Evolutionary conservation across 352 stramenopile species (phyloP).

Genomic region (Phytophthora palmivora): DNA sequence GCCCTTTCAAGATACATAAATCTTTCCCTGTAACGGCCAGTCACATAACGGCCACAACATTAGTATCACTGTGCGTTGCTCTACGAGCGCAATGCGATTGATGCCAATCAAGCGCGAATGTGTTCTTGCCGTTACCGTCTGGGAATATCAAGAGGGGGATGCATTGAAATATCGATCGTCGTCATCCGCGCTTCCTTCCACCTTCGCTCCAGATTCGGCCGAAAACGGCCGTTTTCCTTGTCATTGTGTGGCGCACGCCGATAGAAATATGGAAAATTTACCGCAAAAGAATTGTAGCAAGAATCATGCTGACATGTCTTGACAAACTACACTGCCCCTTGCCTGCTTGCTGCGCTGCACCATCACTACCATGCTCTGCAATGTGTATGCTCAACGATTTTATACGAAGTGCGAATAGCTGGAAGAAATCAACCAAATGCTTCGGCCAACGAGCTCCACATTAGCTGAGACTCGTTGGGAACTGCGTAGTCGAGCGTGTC

Average conservation of each 20-base stretch:
- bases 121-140: conserved; percentile 18
- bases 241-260: conserved; percentile 8
- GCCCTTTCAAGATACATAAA: conserved; percentile 34
- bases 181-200: conserved; percentile 16
- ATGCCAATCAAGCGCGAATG: conserved; percentile 20
- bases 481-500: conserved; percentile 74
- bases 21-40: conserved; percentile 27
- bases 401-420: too few species aligned
- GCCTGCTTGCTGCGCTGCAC: too few species aligned
- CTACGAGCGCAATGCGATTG: background rate
- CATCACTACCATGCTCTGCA: too few species aligned
- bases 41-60: conserved; percentile 19
- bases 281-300: background rate
- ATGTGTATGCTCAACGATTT: too few species aligned
- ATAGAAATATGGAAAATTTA: conserved; percentile 40
- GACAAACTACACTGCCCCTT: conserved; percentile 6
- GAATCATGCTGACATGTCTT: conserved; percentile 36
- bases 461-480: conserved; percentile 47
- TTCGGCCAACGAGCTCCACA: conserved; percentile 59
- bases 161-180: conserved; percentile 5
- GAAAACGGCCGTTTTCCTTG: conserved; percentile 26
- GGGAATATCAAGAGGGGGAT: conserved; percentile 2
- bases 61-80: conserved; percentile 1
- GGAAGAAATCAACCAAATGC: conserved; percentile 31
- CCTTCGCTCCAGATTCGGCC: conserved; percentile 16